Evolutionary conservation across 1,284 basidiomycete species (phyloP), one percentile per base, ranked within the genome.

Genomic region (Cystobasidium sp.): DNA sequence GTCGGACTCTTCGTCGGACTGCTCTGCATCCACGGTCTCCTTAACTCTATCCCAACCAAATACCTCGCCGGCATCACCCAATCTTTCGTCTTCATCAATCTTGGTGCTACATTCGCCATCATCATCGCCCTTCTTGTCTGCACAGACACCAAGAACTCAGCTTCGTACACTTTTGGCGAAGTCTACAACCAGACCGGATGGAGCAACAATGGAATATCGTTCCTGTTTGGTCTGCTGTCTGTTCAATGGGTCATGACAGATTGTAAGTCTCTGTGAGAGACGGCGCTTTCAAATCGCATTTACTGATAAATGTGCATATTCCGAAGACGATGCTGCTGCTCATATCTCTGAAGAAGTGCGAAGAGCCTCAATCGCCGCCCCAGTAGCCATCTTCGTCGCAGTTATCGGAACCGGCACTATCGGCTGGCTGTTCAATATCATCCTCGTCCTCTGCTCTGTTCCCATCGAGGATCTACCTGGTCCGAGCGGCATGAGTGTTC

Each of bases 261-360:
- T 53, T 71, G 69, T 71, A 58, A 52, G 69, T n/a, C 20, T n/a
- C 8, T 9, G 41, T 20, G 16, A 51, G 47, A 20, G 47, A 51
- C 16, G 47, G 16, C 78, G 80, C 53, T 66, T 79, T 24, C 55
- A 80, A 51, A 1, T 14, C 14, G 22, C 62, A 64, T 20, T 46
- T 44, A 22, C 47, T 55, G 31, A 49, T 53, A 8, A 6, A 58
- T 72, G 69, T 37, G 14, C 39, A 31, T 59, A 12, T 4, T 65
- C 9, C 61, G 56, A 39, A 74, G 84, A 85, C 78, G 84, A 84
- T 73, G 84, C 83, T 1, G 84, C 85, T 6, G 93, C 93, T 1
- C 94, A 97, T 82, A 96, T 97, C 76, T 91, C 91, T 6, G 94
- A 97, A 81, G 94, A 97, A 83, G 91, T 97, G 46, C 89, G 88